Evolutionary conservation across 2,329 filamentous ascomycete genomes (phyloP), one percentile per base, ranked within the genome.

Genomic region (Penicillium sp.): DNA sequence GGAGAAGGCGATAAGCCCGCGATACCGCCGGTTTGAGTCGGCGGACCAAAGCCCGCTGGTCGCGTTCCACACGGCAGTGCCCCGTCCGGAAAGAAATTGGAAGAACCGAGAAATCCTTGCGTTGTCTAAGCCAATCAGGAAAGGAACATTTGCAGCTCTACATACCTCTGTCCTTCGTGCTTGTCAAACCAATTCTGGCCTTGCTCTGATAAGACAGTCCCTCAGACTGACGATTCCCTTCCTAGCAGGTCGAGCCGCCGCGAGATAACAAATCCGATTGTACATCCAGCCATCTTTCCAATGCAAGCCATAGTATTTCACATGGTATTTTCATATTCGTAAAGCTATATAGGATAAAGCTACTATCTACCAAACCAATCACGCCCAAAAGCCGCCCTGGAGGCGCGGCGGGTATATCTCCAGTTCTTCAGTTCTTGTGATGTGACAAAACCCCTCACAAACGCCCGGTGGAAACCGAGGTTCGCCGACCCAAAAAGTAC

Each of bases 351-450:
- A 55, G 41, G 9, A 54, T 1, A 44, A 47, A 52, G 35, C 35
- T 5, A 31, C 51, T 56, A 63, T 56, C 47, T 58, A 60, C 60
- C 44, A 41, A 47, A 22, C 24, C 39, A 43, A 49, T 46, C 22
- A 56, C 37, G 46, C 35, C 41, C 52, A 50, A 24, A 54, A 59
- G 59, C 63, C 61, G 57, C 61, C 50, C 61, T 65, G 63, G 63
- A 65, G 59, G 35, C 33, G 62, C 62, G 62, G 64, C 55, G 62
- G 62, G 64, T 66, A 64, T 64, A 66, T 64, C 60, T 63, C 62
- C 60, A 63, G 55, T 43, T 37, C 31, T 31, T 31, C 7, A 31
- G 31, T 10, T 10, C 9, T 31, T 31, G 31, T 31, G 7, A 9
- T 9, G 31, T 31, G 31, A 19, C 24, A 50, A 56, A 27, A 27